Evolutionary conservation across 345 rosid genomes (phyloP), one percentile per base, ranked within the genome.

Genomic region (Arabis alpina): DNA sequence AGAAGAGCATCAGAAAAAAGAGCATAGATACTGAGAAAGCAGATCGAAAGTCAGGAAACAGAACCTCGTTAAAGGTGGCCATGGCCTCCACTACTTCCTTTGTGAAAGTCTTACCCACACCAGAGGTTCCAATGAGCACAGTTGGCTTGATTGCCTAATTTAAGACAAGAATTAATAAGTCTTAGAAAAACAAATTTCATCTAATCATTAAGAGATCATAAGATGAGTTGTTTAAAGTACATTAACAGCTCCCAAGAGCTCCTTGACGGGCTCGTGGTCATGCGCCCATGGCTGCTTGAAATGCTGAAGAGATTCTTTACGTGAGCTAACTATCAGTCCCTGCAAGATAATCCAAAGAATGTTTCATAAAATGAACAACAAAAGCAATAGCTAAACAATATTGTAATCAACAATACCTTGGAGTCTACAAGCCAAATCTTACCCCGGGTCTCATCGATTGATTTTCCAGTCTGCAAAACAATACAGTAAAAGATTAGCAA

Each of bases 401-500:
- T 30, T 40, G 61, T 48, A 64, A 51, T 41, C 65, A 57, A 63
- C 75, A 70, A 1, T 84, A 93, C 96, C 92, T 88, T 94, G 28
- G 99, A 94, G 81, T 94, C 99, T 42, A 91, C 96, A 27, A 94
- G 97, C 99, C 99, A 94, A 54, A 94, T 82, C 77, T 91, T 91
- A 82, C 89, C 84, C 66, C 97, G 81, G 19, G 86, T 80, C 76
- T 91, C 96, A 75, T 88, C 93, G 11, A 91, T 61, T 16, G 97
- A 81, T 70, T 47, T 44, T 77, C 80, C 65, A 9, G 82, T 84
- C 97, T 91, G 82, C 44, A 62, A 47, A 39, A 19, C 53, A 75
- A 19, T 25, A 13, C 12, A 75, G 24, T 68, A 50, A 61, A 4
- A 61, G 42, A 48, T 63, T 63, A 6, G 11, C 39, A 59, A 66